These are phyloP conservation scores for Sclerotinia borealis DNA, from an alignment of 2,329 filamentous ascomycete genomes.

Conservation along the genomic window DNA sequence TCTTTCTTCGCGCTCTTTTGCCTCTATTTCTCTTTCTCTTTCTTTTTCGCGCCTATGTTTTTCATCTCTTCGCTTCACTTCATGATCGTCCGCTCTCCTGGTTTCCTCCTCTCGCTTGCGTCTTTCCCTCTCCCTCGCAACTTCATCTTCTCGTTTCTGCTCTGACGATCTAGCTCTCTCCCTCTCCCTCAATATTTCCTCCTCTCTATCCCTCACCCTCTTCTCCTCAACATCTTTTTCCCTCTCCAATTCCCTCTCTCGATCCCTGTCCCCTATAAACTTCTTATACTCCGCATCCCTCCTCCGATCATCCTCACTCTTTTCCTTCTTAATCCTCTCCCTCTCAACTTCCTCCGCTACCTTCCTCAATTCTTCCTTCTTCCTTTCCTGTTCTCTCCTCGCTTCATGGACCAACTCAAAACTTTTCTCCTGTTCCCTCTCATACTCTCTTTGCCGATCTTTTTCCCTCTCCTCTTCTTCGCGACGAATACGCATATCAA, in stretches of 20 bases:
- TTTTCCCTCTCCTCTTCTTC: constrained; percentile 4
- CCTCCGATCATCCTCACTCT: not conserved
- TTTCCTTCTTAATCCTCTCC: not conserved
- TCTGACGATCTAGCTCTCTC: not conserved
- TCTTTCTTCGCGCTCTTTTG: not conserved
- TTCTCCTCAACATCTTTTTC: not conserved
- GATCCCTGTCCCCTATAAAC: not conserved
- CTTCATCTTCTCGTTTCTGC: not conserved
- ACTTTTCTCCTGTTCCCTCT: not conserved
- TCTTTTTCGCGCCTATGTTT: not conserved
- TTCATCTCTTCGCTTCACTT: not conserved
- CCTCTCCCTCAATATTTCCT: not conserved
- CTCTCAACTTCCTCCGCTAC: not conserved
- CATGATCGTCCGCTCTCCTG: not conserved
- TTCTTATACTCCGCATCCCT: not conserved
- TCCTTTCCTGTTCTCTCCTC: not conserved
- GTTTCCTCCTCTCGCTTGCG: not conserved
- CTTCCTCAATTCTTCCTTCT: not conserved
- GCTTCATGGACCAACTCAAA: constrained; percentile 2
- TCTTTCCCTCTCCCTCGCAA: not conserved
- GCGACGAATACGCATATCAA: constrained; percentile 1
- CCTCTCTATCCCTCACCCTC: not conserved
- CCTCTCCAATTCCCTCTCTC: not conserved
- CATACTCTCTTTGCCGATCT: not conserved
- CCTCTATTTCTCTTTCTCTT: not conserved